Conservation (phyloP, 2,329 filamentous ascomycete species). For the Monosporascus sp. region DNA sequence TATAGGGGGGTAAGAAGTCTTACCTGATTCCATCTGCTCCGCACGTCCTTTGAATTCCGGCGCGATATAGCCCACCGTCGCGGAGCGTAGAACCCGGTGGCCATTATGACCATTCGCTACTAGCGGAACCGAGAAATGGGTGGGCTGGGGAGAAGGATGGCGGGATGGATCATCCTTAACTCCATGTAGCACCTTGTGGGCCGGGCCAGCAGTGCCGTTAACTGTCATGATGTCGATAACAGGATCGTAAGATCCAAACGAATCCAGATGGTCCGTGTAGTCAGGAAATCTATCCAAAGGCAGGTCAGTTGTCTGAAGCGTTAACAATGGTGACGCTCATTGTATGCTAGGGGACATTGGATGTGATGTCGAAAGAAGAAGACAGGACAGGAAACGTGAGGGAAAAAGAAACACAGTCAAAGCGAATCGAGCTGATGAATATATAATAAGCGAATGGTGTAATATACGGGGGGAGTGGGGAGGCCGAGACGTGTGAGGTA, state of each 20-base stretch:
- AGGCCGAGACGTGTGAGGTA: not conserved
- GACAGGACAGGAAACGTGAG: not conserved
- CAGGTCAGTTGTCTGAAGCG: slow-evolving; percentile 37
- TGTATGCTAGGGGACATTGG: not conserved
- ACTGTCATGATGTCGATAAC: slow-evolving; percentile 27
- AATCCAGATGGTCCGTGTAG: slow-evolving; percentile 36
- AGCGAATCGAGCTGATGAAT: not conserved
- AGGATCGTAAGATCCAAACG: slow-evolving; percentile 13
- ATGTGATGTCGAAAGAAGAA: not conserved
- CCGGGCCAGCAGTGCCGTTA: slow-evolving; percentile 25
- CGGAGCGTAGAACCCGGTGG: slow-evolving; percentile 75
- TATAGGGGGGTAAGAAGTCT: slow-evolving; percentile 20
- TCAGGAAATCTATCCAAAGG: slow-evolving; percentile 39
- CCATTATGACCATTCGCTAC: slow-evolving; percentile 48
- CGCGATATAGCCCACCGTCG: slow-evolving; percentile 89
- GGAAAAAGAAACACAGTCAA: not conserved
- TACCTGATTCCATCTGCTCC: slow-evolving; percentile 80
- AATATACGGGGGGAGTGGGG: not conserved
- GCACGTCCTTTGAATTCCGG: slow-evolving; percentile 90
- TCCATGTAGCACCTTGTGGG: slow-evolving; percentile 37
- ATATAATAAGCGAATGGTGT: not conserved
- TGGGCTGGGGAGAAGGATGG: slow-evolving; percentile 81
- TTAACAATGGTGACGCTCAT: slow-evolving; percentile 32
- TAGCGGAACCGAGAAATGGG: slow-evolving; percentile 71
- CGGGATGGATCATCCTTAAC: slow-evolving; percentile 46